Evolutionary conservation across 2,329 filamentous ascomycete genomes (phyloP), one percentile per base, ranked within the genome.

Genomic region (Endoconidiophora polonica): DNA sequence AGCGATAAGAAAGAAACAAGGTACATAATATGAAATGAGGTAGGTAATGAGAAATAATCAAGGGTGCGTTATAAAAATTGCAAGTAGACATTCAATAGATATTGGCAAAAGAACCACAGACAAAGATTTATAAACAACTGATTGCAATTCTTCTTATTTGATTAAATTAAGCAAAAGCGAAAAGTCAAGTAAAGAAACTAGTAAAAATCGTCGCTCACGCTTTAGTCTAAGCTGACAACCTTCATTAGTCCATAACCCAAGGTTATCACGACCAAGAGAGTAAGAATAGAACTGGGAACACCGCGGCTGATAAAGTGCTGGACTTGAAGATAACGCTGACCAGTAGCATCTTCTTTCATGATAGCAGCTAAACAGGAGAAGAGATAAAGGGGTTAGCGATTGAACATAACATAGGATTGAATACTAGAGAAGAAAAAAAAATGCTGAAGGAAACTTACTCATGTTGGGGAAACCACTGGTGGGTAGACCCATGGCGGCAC

Each of bases 391-490:
- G 3, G 29, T 48, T 40, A 36, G 24, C 26, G 45, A 42, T 7
- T 22, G 49, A 7, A 18, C 16, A 18, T 18, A 18, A 18, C 16
- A 18, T 18, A 18, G 16, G 16, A 18, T 18, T 18, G 16, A 18
- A 18, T 18, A 18, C 48, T n/a, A 18, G n/a, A 24, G 12, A 20
- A 40, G 16, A 42, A 24, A 4, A 3, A 3, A 6, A 16, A 12
- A 45, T 37, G 5, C 6, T 14, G 14, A 38, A 24, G 12, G 36
- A 9, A 43, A 83, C 87, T 73, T 77, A 94, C 88, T 98, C 91
- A 98, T 98, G 58, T 98, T 98, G 1, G 91, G 91, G 68, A 98
- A 98, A 6, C 91, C 93, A 62, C 82, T 90, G 0, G 91, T 98
- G 2, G 91, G 91, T 65, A 98, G 66, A 10, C 81, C 91, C 91